Base-by-base conservation (phyloP, 2,329 filamentous ascomycete species). In the Seiridium unicorne region DNA sequence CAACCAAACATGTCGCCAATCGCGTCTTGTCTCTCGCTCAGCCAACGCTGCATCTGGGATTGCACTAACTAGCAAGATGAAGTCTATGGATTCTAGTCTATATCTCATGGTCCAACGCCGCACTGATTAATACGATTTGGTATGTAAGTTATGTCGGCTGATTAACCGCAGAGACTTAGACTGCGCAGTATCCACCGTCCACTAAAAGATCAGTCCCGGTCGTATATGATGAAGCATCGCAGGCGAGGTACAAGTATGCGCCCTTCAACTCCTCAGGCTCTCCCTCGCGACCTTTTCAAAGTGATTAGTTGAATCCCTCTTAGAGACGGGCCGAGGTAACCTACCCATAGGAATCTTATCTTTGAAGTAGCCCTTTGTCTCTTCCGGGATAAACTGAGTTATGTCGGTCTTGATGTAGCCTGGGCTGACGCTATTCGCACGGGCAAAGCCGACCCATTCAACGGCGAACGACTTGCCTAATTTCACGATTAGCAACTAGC, bases 161-260 rank as follows among this genome's bases (percentile, higher is more conserved):
- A 26, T 26, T 26, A 26, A 26, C 18, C 18, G 18, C 18, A 26
- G 18, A 26, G 18, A 26, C 38, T 42, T 13, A 42, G 7, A 42
- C 38, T 8, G 38, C 38, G 38, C 38, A 42, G 74, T 92, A 92
- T 58, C 90, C 90, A 61, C 91, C 91, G 72, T 95, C 91, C 53
- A 93, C 84, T 63, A 91, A 77, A 61, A 95, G 80, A 72, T 93
- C 89, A 8, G 84, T 80, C 0, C 87, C 92, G 7, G 91, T 96
- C 18, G 89, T 92, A 76, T 92, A 96, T 58, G 87, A 90, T n/a
- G 89, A 85, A 3, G 91, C 91, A 74, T 96, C 91, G 11, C 88
- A 91, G 18, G 90, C 89, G 60, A 96, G 80, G 75, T 93, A 95
- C 53, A 96, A 76, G 73, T 90, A 96, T 18, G 89, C 89, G 26